Conservation (phyloP, 1,284 basidiomycete genomes). For the Ustilago hordei region DNA sequence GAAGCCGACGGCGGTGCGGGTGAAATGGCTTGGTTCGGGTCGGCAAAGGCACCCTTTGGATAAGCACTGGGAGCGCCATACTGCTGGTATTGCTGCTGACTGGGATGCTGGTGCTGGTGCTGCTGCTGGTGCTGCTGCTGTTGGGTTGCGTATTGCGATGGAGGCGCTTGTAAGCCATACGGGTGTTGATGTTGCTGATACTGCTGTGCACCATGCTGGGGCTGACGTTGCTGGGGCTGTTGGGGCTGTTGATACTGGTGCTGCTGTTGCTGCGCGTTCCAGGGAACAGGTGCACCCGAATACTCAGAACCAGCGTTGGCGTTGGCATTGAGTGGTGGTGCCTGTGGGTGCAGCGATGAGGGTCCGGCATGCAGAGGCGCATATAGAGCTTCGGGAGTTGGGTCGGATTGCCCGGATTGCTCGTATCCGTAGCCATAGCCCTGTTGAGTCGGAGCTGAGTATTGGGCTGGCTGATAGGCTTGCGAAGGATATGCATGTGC, state of each 20-base stretch:
- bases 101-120: slow-evolving; percentile 7
- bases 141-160: slow-evolving; percentile 11
- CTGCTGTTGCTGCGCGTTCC: slow-evolving; percentile 25
- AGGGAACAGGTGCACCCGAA: slow-evolving; percentile 11
- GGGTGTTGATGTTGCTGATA: slow-evolving; percentile 28
- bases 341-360: slow-evolving; percentile 28
- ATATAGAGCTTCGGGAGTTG: slow-evolving; percentile 11
- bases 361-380: slow-evolving; percentile 15
- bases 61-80: slow-evolving; percentile 5
- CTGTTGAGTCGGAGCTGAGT: slow-evolving; percentile 9
- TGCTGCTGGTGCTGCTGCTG: slow-evolving; percentile 20
- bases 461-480: slow-evolving; percentile 11
- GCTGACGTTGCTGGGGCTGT: slow-evolving; percentile 9
- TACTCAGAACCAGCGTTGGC: slow-evolving; percentile 4
- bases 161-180: slow-evolving; percentile 11
- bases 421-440: slow-evolving; percentile 30
- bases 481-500: slow-evolving; percentile 25
- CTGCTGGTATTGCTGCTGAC: slow-evolving; percentile 18
- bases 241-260: slow-evolving; percentile 10
- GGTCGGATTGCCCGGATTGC: slow-evolving; percentile 13
- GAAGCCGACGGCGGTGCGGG: slow-evolving; percentile 10
- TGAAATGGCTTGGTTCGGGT: slow-evolving; percentile 15
- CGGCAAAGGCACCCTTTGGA: slow-evolving; percentile 22
- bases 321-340: slow-evolving; percentile 7
- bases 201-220: slow-evolving; percentile 10